Evolutionary conservation across 495 filamentous ascomycete species (phyloP), one percentile per base, ranked within the genome.

Genomic region (Penicillium herquei): DNA sequence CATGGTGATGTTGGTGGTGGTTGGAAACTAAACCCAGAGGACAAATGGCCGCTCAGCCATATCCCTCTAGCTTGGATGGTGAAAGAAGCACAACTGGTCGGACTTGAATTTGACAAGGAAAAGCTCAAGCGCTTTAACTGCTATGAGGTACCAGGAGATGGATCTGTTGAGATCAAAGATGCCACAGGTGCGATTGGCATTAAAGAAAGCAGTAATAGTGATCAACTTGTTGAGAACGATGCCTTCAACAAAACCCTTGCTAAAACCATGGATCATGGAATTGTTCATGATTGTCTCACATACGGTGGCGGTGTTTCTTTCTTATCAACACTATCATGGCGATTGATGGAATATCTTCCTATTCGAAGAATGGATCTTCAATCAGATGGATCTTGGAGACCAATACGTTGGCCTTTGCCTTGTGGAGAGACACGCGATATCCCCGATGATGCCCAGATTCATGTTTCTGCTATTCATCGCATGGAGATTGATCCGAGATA

Each of bases 1-100:
- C 90, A 93, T 61, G 88, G 80, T 6, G 90, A 92, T 60, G 81
- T 93, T 26, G 90, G 90, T 4, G 90, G 90, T 12, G 90, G 90
- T 0, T 94, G 89, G 90, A 82, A 84, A 48, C 69, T 87, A 8
- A 61, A 73, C 0, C 60, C 73, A 0, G 78, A 76, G 0, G 80
- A 84, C 59, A 80, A 79, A 35, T 69, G 68, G 49, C 66, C 84
- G 5, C 71, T 90, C 3, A 87, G 83, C 54, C 87, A 94, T 62
- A 77, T 83, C 10, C 88, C 90, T 3, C 72, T 92, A 2, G 79
- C 86, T 4, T 93, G 89, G 83, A 93, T 93, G 87, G 81, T 92
- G 2, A 76, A 84, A 52, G 89, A 92, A 69, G 88, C 88, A 3
- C 80, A 85, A 58, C 78, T 73, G 12, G 88, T 86, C 0, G 89